These are phyloP conservation scores for Silene conica DNA, from an alignment of 148 eudicot genomes.

Conservation along the genomic window DNA sequence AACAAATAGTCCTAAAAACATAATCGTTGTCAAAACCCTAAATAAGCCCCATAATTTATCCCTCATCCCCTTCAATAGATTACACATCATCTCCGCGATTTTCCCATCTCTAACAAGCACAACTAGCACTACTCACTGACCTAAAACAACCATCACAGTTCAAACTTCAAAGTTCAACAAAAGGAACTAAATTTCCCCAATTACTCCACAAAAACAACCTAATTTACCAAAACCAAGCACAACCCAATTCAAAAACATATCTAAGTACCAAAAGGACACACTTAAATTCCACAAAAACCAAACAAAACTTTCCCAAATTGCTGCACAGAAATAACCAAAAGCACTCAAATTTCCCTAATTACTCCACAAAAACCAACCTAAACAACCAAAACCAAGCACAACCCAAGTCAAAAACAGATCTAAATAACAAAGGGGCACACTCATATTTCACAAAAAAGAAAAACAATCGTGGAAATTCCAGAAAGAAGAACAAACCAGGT, in stretches of 20 bases:
- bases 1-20: background rate
- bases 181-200: background rate
- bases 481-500: constrained; percentile 42
- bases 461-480: background rate
- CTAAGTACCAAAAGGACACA: background rate
- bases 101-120: background rate
- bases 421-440: background rate
- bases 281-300: background rate
- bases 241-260: background rate
- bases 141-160: background rate
- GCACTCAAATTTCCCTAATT: background rate
- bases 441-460: background rate
- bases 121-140: background rate
- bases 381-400: background rate
- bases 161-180: too few relatives aligned
- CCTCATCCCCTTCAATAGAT: background rate
- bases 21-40: constrained; percentile 19
- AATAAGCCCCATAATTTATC: background rate
- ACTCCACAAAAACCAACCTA: background rate
- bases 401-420: background rate
- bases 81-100: background rate
- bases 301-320: background rate
- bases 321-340: background rate
- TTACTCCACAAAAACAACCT: background rate
- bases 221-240: background rate